A percentile compares a stretch with the other conserved stretches of the same genome.
These are phyloP conservation scores for Hyphopichia pseudoburtonii DNA, from an alignment of 1,139 yeast genomes.

Conservation along the genomic window DNA sequence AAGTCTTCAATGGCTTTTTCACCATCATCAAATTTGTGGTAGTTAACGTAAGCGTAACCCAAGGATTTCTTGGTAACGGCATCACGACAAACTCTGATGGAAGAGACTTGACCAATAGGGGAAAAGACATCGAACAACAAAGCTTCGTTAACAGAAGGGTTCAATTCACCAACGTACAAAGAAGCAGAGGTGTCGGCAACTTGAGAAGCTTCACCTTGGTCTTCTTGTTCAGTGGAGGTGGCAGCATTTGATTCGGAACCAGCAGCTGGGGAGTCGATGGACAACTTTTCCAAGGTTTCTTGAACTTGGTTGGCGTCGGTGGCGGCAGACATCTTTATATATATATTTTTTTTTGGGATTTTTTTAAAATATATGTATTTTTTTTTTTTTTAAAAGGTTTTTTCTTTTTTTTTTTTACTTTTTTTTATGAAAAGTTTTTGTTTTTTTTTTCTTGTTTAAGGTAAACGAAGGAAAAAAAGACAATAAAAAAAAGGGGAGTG, in stretches of 20 bases:
- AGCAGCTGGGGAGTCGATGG: conserved; percentile 37
- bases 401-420: background rate
- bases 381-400: background rate
- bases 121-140: conserved; percentile 91
- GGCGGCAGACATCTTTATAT: conserved; percentile 45
- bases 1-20: conserved; percentile 93
- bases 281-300: conserved; percentile 58
- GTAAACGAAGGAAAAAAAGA: background rate
- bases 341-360: conserved; percentile 3
- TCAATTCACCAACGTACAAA: conserved; percentile 96
- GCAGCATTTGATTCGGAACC: conserved; percentile 32
- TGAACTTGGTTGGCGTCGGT: conserved; percentile 49
- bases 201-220: conserved; percentile 30
- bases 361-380: background rate
- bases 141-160: conserved; percentile 92
- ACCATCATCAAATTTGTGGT: conserved; percentile 86
- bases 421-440: background rate
- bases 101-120: conserved; percentile 92
- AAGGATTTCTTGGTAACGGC: conserved; percentile 95
- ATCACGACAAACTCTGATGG: conserved; percentile 98
- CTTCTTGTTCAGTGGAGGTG: conserved; percentile 23
- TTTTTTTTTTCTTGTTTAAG: background rate
- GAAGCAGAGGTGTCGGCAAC: conserved; percentile 70
- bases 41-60: conserved; percentile 98
- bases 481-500: background rate